Conservation (phyloP, 2,329 filamentous ascomycete genomes). For the Botryotinia calthae region DNA sequence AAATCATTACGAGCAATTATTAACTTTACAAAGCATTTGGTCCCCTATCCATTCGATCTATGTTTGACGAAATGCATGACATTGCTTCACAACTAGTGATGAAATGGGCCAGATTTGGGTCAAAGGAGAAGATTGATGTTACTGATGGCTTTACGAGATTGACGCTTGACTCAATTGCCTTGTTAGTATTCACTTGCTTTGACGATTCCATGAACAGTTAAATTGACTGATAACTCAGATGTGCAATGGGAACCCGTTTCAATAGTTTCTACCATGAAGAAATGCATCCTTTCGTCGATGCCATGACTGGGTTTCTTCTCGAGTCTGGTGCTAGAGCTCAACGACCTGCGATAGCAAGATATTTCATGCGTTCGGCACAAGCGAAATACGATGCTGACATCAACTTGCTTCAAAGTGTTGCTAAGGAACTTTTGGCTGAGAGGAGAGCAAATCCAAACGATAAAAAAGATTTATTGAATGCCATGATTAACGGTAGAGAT, state of each 20-base stretch:
- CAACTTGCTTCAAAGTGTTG: slow-evolving; percentile 38
- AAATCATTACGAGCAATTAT: not conserved
- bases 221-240: not conserved
- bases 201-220: not conserved
- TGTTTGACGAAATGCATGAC: slow-evolving; percentile 70
- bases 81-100: slow-evolving; percentile 63
- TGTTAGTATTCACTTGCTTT: slow-evolving; percentile 39
- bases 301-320: slow-evolving; percentile 63
- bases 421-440: slow-evolving; percentile 54
- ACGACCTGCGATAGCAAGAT: slow-evolving; percentile 45
- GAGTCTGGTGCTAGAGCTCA: slow-evolving; percentile 53
- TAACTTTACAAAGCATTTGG: slow-evolving; percentile 53
- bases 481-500: slow-evolving; percentile 68
- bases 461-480: slow-evolving; percentile 65
- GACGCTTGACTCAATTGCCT: slow-evolving; percentile 60
- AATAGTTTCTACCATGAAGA: slow-evolving; percentile 70
- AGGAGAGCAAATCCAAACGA: slow-evolving; percentile 55
- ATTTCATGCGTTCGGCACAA: slow-evolving; percentile 47
- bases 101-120: slow-evolving; percentile 66
- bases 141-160: slow-evolving; percentile 72
- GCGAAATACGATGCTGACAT: slow-evolving; percentile 55
- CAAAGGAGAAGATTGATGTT: slow-evolving; percentile 54
- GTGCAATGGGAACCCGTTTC: slow-evolving; percentile 76
- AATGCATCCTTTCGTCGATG: slow-evolving; percentile 66
- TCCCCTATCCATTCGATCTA: slow-evolving; percentile 62